phyloP scores from a whole-genome alignment of 805 yeast species.

The Pichia cabralensis region DNA sequence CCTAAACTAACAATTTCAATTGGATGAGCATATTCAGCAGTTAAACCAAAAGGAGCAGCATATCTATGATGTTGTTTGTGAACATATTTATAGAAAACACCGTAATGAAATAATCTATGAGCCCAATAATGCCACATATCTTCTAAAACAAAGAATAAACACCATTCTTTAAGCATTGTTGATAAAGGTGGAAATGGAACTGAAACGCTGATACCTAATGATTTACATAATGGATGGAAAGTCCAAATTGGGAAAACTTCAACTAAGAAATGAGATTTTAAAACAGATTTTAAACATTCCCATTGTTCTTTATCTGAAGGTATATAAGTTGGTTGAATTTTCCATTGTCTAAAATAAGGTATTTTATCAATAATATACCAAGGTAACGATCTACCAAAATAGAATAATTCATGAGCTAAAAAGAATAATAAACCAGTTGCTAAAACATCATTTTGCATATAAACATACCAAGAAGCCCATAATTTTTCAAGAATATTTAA shows the following conservation, averaged over 20 bases:
- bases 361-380: constrained; percentile 47
- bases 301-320: constrained; percentile 50
- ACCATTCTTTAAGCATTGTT: constrained; percentile 35
- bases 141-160: constrained; percentile 41
- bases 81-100: constrained; percentile 44
- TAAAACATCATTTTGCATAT: constrained; percentile 42
- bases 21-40: constrained; percentile 57
- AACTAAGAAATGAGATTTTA: constrained; percentile 45
- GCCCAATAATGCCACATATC: constrained; percentile 56
- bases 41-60: constrained; percentile 53
- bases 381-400: constrained; percentile 50
- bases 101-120: constrained; percentile 46
- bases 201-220: constrained; percentile 36
- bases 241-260: constrained; percentile 57
- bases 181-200: constrained; percentile 44
- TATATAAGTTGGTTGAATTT: constrained; percentile 42
- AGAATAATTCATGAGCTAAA: constrained; percentile 44
- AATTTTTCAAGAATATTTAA: constrained; percentile 34
- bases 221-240: constrained; percentile 46
- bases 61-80: constrained; percentile 54
- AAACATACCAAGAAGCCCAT: constrained; percentile 49
- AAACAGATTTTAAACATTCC: constrained; percentile 51
- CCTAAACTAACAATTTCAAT: constrained; percentile 48
- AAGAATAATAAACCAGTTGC: constrained; percentile 52
- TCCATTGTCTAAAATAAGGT: constrained; percentile 41